Conservation (phyloP, 2,329 filamentous ascomycete genomes). For the Colletotrichum filicis region DNA sequence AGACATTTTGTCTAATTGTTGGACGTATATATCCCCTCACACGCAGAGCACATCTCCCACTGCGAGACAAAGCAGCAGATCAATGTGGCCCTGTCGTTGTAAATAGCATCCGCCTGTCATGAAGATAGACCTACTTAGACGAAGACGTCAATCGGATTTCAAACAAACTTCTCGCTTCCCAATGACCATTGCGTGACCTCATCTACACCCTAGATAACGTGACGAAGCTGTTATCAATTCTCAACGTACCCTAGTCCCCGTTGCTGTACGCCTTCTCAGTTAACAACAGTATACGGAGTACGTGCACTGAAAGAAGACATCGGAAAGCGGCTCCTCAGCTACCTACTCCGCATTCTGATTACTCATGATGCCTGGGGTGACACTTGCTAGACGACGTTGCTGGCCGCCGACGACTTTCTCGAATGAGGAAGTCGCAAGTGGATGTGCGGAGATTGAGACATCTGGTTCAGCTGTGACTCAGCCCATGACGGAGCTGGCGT, state of each 20-base stretch:
- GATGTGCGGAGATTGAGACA: no score
- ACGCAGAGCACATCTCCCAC: constrained; percentile 14
- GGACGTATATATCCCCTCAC: constrained; percentile 32
- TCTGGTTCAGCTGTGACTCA: not conserved
- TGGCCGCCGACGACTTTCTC: no score
- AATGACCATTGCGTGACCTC: not conserved
- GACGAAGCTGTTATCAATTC: not conserved
- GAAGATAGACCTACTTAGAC: constrained; percentile 33
- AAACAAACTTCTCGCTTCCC: not conserved
- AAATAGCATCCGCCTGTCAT: constrained; percentile 27
- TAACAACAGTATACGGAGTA: no score
- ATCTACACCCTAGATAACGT: not conserved
- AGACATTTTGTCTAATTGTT: constrained; percentile 30
- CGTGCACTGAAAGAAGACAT: no score
- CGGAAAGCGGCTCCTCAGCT: no score
- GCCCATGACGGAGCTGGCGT: not conserved
- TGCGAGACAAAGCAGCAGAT: constrained; percentile 28
- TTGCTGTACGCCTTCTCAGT: no score
- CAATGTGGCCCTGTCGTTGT: constrained; percentile 26
- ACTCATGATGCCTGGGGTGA: no score
- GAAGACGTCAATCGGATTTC: constrained; percentile 32
- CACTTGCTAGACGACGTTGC: no score
- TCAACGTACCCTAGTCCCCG: no score
- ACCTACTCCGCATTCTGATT: no score
- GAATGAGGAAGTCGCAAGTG: no score